Evolutionary conservation across 2,329 filamentous ascomycete species (phyloP).

Genomic region (Thielaviopsis musarum): DNA sequence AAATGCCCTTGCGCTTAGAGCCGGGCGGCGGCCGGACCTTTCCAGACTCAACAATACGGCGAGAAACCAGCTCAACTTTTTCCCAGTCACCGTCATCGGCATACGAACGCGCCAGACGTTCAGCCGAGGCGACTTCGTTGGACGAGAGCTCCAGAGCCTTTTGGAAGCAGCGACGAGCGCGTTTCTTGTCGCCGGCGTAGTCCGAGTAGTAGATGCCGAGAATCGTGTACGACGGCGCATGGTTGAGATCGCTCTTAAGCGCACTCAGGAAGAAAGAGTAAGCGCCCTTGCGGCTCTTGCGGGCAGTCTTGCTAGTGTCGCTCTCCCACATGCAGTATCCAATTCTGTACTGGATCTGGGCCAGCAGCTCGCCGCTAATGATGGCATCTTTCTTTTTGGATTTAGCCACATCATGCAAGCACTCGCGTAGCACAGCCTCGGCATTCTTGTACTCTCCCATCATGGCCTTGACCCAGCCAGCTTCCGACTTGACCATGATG

Average conservation of each 20-base stretch:
- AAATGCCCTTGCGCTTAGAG: constrained; percentile 81
- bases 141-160: constrained; percentile 89
- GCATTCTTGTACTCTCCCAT: constrained; percentile 58
- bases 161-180: constrained; percentile 84
- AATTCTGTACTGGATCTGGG: constrained; percentile 73
- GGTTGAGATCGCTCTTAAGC: constrained; percentile 72
- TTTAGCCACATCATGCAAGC: constrained; percentile 46
- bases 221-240: constrained; percentile 79
- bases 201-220: constrained; percentile 84
- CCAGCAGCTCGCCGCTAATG: constrained; percentile 45
- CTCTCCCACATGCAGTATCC: constrained; percentile 77
- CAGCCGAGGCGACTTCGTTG: constrained; percentile 71
- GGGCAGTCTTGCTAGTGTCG: constrained; percentile 53
- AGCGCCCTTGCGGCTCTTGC: constrained; percentile 65
- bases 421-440: constrained; percentile 51
- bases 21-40: constrained; percentile 80
- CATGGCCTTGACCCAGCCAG: constrained; percentile 81
- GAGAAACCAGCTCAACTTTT: constrained; percentile 79
- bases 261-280: constrained; percentile 73
- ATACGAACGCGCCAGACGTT: constrained; percentile 71
- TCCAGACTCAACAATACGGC: constrained; percentile 85
- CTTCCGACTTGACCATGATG: constrained; percentile 64
- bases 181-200: constrained; percentile 70
- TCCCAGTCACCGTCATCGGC: constrained; percentile 92
- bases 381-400: constrained; percentile 43